A percentile compares a stretch with the other conserved stretches of the same genome.
These are phyloP conservation scores for Neopestalotiopsis sp. DNA, from an alignment of 2,329 filamentous ascomycete genomes.

Conservation along the genomic window DNA sequence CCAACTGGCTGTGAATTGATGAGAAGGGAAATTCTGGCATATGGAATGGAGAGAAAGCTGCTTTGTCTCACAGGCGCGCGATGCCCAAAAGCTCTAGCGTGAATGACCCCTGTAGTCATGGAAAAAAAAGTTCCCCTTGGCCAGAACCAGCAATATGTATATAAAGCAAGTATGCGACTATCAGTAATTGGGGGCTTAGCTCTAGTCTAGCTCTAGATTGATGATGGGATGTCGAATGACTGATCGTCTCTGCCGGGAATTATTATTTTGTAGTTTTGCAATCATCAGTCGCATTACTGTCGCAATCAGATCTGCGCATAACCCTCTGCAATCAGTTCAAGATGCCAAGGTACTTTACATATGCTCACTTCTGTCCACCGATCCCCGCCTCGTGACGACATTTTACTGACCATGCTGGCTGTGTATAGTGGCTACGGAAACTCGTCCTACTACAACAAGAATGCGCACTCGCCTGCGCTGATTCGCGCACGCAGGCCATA, in stretches of 20 bases:
- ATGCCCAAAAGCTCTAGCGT: not conserved
- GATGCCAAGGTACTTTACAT: slow-evolving; percentile 1
- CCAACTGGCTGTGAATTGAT: not conserved
- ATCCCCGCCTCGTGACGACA: not conserved
- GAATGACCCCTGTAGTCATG: not conserved
- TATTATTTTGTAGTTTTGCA: not conserved
- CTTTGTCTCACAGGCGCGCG: slow-evolving; percentile 8
- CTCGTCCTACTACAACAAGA: slow-evolving; percentile 82
- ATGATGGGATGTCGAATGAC: slow-evolving; percentile 11
- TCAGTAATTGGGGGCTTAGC: not conserved
- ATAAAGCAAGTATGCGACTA: not conserved
- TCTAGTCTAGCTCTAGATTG: slow-evolving; percentile 3
- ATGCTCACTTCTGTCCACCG: not conserved
- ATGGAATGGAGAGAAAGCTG: slow-evolving; percentile 2
- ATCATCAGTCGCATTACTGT: not conserved
- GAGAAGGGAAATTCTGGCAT: not conserved
- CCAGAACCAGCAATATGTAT: not conserved
- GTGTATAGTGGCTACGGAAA: slow-evolving; percentile 45
- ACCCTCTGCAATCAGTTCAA: not conserved
- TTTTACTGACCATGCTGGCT: slow-evolving; percentile 4
- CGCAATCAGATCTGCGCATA: not conserved
- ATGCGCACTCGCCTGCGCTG: slow-evolving; percentile 85
- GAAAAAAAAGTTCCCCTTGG: not conserved
- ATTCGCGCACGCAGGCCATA: slow-evolving; percentile 92
- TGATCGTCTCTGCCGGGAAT: not conserved